phyloP scores from a whole-genome alignment of 192 early-diverging fungal genomes.

The Backusella australiensis region DNA sequence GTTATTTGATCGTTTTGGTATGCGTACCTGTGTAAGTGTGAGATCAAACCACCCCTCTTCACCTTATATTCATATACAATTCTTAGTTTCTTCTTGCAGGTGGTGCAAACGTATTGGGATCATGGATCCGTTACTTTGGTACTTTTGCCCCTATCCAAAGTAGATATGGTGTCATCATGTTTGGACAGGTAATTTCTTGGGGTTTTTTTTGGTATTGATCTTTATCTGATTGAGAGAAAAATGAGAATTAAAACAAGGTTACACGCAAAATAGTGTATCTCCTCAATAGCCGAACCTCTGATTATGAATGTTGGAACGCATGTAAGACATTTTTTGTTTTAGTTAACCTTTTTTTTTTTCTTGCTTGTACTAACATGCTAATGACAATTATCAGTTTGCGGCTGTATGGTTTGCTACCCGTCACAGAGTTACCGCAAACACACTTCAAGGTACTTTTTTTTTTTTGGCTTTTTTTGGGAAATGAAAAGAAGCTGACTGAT shows the following conservation, averaged over 20 bases:
- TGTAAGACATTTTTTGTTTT: neutral
- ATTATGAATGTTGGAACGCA: conserved; percentile 16
- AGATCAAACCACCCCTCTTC: neutral
- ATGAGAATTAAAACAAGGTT: neutral
- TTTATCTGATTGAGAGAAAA: conserved; percentile 1
- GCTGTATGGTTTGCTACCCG: conserved; percentile 32
- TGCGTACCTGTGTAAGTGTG: conserved; percentile 14
- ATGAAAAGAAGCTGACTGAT: neutral
- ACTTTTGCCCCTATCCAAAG: conserved; percentile 8
- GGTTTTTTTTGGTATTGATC: neutral
- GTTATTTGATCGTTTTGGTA: conserved; percentile 25
- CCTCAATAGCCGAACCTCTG: conserved; percentile 10
- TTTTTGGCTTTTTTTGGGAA: neutral
- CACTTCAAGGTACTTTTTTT: conserved; percentile 18
- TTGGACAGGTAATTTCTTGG: neutral
- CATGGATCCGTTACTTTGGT: conserved; percentile 15
- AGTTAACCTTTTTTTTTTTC: neutral
- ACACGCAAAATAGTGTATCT: conserved; percentile 9
- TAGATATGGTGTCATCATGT: conserved; percentile 9
- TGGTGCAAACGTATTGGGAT: neutral
- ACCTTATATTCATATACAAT: neutral
- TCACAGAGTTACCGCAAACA: conserved; percentile 29
- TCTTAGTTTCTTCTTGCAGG: conserved; percentile 8
- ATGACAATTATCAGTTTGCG: conserved; percentile 22
- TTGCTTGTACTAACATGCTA: neutral